Evolutionary conservation across 176 grass and related monocot species (phyloP), one percentile per base, ranked within the genome.

Genomic region (Urochloa ruziziensis): DNA sequence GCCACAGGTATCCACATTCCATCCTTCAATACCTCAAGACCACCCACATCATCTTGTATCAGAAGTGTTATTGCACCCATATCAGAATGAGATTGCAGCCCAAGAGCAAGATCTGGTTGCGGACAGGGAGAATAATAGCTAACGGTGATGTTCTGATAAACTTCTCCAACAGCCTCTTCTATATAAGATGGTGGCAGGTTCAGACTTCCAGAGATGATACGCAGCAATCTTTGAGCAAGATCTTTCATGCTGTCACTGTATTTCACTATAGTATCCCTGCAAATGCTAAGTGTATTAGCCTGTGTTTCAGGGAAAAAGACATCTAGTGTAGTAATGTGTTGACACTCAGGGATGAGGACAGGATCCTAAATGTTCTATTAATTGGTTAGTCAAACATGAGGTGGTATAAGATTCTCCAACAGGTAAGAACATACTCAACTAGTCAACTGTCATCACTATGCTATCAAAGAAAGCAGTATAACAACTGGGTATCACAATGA

Each of bases 91-190:
- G 96, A 85, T 93, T 95, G 93, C 72, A 98, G 82, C 28, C 96
- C 96, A 83, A 98, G 91, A 64, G 87, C 93, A 90, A 98, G 93
- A 48, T 98, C 93, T 76, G 96, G 96, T 34, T 88, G 86, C 58
- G 93, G 93, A 57, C 96, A 98, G 53, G 96, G 91, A 30, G 96
- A 92, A n/a, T 98, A 98, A 76, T 91, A 98, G 93, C 96, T 95
- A 67, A 95, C 39, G 25, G 96, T 98, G 73, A 95, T 94, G 56
- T 98, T 98, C 83, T 98, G 96, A 69, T 95, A 89, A 73, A 90
- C 87, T 56, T 98, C 96, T 78, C 96, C 96, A 67, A 98, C 85
- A 16, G 85, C 87, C 15, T 98, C 85, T 88, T 98, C 80, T 67
- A 98, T 82, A 88, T 92, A 98, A 16, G 83, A 89, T 24, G 93